phyloP scores from a whole-genome alignment of 1,139 yeast species.

The Sugiyamaella sp. region DNA sequence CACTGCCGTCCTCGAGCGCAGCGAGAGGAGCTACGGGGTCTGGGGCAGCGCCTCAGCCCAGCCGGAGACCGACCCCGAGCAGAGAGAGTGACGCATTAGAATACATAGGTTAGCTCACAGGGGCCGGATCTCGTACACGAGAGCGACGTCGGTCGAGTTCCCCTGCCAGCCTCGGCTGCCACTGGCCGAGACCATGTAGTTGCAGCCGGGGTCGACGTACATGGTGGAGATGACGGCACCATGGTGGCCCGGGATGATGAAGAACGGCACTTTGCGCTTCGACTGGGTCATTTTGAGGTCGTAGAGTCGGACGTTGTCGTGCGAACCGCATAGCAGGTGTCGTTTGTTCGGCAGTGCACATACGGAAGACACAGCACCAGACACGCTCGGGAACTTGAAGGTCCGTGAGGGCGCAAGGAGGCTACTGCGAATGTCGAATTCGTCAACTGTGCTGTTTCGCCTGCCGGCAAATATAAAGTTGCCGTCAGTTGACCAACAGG shows the following conservation, averaged over 20 bases:
- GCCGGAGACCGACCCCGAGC: neutral
- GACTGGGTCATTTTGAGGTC: slow-evolving; percentile 61
- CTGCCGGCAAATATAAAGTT: slow-evolving; percentile 81
- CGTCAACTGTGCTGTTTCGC: slow-evolving; percentile 87
- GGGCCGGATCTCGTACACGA: slow-evolving; percentile 70
- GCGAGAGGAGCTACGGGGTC: neutral
- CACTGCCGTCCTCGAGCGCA: neutral
- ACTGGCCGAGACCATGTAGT: slow-evolving; percentile 87
- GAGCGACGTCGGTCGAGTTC: slow-evolving; percentile 71
- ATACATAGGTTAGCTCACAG: slow-evolving; percentile 14
- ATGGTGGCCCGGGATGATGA: slow-evolving; percentile 65
- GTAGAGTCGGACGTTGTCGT: slow-evolving; percentile 85
- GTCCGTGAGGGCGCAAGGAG: slow-evolving; percentile 54
- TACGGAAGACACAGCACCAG: slow-evolving; percentile 89
- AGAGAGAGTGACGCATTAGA: neutral
- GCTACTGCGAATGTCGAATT: slow-evolving; percentile 71
- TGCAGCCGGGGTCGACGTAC: slow-evolving; percentile 80
- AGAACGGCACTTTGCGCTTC: slow-evolving; percentile 49
- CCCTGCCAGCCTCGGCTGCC: slow-evolving; percentile 98
- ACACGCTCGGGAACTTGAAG: slow-evolving; percentile 77
- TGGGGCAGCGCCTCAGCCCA: slow-evolving; percentile 3
- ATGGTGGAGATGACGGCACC: slow-evolving; percentile 69
- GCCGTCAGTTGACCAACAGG: slow-evolving; percentile 89
- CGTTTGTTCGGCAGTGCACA: slow-evolving; percentile 79
- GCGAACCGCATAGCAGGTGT: slow-evolving; percentile 83